Conservation (phyloP, 805 yeast genomes). For the Ogataea populi-albae region DNA sequence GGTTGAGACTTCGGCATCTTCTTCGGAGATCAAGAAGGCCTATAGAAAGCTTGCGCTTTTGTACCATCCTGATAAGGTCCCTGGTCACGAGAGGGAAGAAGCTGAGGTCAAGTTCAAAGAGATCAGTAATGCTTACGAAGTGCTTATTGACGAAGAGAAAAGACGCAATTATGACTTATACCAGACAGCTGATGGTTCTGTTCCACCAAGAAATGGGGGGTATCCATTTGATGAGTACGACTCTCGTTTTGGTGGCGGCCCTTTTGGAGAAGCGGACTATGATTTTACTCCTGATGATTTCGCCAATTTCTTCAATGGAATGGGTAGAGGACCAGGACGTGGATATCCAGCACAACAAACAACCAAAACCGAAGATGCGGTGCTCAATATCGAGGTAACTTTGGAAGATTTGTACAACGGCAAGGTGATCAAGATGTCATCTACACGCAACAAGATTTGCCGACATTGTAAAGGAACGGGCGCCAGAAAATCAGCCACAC, state of each 20-base stretch:
- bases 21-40: conserved; percentile 75
- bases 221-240: conserved; percentile 33
- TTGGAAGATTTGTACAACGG: conserved; percentile 79
- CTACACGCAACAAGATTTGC: conserved; percentile 73
- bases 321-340: conserved; percentile 23
- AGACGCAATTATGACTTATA: conserved; percentile 58
- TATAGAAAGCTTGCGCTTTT: conserved; percentile 79
- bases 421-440: conserved; percentile 68
- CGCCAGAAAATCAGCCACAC: conserved; percentile 55
- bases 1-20: conserved; percentile 60
- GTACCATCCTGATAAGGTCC: conserved; percentile 87
- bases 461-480: conserved; percentile 74
- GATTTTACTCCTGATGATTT: conserved; percentile 73
- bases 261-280: conserved; percentile 35
- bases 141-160: conserved; percentile 65
- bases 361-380: conserved; percentile 60
- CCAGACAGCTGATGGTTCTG: conserved; percentile 41
- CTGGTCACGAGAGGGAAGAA: conserved; percentile 54
- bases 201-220: conserved; percentile 28
- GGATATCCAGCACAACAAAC: conserved; percentile 17
- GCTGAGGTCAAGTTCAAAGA: conserved; percentile 83
- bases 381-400: conserved; percentile 59
- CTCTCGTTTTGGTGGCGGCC: conserved; percentile 48
- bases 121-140: conserved; percentile 81
- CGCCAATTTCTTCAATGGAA: conserved; percentile 59